Evolutionary conservation across 2,329 filamentous ascomycete species (phyloP), one percentile per base, ranked within the genome.

Genomic region (Colletotrichum gloeosporioides): DNA sequence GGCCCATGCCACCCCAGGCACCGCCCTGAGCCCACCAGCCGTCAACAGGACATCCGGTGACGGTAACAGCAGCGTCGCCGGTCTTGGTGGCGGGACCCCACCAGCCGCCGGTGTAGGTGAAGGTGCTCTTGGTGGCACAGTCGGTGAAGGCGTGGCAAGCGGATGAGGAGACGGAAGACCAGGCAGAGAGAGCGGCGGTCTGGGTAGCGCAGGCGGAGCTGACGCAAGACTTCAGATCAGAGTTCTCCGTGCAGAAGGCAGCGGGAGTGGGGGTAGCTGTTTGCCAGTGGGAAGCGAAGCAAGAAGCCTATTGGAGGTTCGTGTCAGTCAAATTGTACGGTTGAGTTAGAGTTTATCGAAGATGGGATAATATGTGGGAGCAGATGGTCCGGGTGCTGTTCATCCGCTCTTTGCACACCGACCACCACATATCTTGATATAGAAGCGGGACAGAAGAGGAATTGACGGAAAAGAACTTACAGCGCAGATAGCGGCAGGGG

Each of bases 201-300:
- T 78, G 76, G 31, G 68, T 70, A n/a, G 79, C 71, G 78, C 79
- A 80, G 44, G 78, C 78, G 29, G 78, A 77, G 27, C 69, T 65
- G n/a, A 81, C 71, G 72, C 80, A 81, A 53, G 75, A 68, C n/a
- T 66, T 76, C 22, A 81, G 71, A 9, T 32, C 61, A 15, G 76
- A 68, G 25, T 64, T 71, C 29, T 68, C 63, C 61, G 75, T 68
- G 77, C 80, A 81, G 61, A 79, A 79, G 22, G 79, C 79, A 16
- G 77, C 55, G 39, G 80, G 80, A 5, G 78, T 78, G 10, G 77
- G 78, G 18, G 78, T 75, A 12, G 79, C 78, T 6, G 79, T 79
- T n/a, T 70, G 69, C 77, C 78, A 81, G 78, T 80, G 79, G 27
- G 79, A 81, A 8, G 80, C 80, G 65, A 80, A 78, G 70, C 80